phyloP scores from a whole-genome alignment of 495 filamentous ascomycete genomes.

The Aspergillus avenaceus region DNA sequence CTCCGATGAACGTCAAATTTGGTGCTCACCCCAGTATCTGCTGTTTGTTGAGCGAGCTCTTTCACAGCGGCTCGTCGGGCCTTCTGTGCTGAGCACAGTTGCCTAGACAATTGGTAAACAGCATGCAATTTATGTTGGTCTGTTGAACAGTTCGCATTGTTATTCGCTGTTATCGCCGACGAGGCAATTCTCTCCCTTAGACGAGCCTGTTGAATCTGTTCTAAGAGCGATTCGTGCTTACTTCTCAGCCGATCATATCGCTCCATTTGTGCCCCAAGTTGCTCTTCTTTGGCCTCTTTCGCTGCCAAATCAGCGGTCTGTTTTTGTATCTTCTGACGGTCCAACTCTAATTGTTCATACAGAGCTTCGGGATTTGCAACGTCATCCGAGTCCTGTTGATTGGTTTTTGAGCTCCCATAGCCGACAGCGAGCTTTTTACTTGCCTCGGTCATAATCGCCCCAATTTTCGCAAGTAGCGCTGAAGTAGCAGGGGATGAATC shows the following conservation, averaged over 20 bases:
- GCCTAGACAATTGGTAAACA: slow-evolving; percentile 30
- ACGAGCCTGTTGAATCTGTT: slow-evolving; percentile 31
- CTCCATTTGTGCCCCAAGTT: slow-evolving; percentile 23
- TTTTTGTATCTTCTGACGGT: slow-evolving; percentile 39
- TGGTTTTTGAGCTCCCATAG: slow-evolving; percentile 37
- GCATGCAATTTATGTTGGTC: slow-evolving; percentile 25
- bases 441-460: slow-evolving; percentile 41
- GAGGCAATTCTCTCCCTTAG: slow-evolving; percentile 24
- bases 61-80: slow-evolving; percentile 37
- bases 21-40: slow-evolving; percentile 46
- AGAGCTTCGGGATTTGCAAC: slow-evolving; percentile 40
- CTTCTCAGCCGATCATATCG: slow-evolving; percentile 34
- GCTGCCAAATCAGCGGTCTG: slow-evolving; percentile 25
- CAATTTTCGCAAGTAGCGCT: slow-evolving; percentile 36
- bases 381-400: slow-evolving; percentile 35
- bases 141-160: slow-evolving; percentile 12
- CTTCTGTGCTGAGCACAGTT: slow-evolving; percentile 37
- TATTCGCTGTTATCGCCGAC: slow-evolving; percentile 12
- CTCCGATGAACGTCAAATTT: slow-evolving; percentile 50
- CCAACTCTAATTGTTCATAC: slow-evolving; percentile 40
- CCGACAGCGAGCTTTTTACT: slow-evolving; percentile 39
- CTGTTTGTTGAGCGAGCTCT: slow-evolving; percentile 44
- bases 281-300: slow-evolving; percentile 30
- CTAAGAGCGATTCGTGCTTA: slow-evolving; percentile 40
- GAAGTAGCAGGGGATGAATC: slow-evolving; percentile 28